A percentile compares a stretch with the other conserved stretches of the same genome.
These are phyloP conservation scores for Alloascoidea hylecoeti DNA, from an alignment of 805 yeast genomes.

Conservation along the genomic window DNA sequence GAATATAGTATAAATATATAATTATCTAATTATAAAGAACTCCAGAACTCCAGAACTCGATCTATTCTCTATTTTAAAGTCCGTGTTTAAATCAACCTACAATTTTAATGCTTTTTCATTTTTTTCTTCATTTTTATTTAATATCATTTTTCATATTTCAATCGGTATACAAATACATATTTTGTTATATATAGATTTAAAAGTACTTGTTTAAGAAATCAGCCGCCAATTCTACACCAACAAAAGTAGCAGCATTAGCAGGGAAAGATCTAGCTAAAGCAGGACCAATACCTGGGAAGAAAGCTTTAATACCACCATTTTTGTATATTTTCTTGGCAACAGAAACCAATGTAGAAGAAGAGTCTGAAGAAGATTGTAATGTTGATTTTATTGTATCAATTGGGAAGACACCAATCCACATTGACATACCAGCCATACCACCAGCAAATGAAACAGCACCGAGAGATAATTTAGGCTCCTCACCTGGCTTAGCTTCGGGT, in stretches of 20 bases:
- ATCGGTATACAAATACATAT: too few species aligned
- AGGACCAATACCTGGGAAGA: conserved; percentile 97
- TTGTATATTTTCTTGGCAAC: conserved; percentile 59
- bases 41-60: too few species aligned
- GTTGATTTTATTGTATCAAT: conserved; percentile 86
- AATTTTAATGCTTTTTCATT: too few species aligned
- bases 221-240: conserved; percentile 80
- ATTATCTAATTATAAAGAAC: too few species aligned
- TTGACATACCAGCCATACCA: conserved; percentile 89
- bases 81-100: too few species aligned
- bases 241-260: conserved; percentile 97
- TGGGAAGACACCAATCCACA: conserved; percentile 97
- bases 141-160: too few species aligned
- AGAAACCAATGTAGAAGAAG: conserved; percentile 36
- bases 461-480: conserved; percentile 47
- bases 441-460: conserved; percentile 79
- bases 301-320: conserved; percentile 75
- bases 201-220: conserved; percentile 13
- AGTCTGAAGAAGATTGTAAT: conserved; percentile 49
- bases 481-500: conserved; percentile 19
- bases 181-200: too few species aligned
- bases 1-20: too few species aligned
- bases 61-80: too few species aligned
- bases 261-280: conserved; percentile 93
- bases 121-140: too few species aligned